Evolutionary conservation across 2,329 filamentous ascomycete species (phyloP).

Genomic region (Zymoseptoria passerinii): DNA sequence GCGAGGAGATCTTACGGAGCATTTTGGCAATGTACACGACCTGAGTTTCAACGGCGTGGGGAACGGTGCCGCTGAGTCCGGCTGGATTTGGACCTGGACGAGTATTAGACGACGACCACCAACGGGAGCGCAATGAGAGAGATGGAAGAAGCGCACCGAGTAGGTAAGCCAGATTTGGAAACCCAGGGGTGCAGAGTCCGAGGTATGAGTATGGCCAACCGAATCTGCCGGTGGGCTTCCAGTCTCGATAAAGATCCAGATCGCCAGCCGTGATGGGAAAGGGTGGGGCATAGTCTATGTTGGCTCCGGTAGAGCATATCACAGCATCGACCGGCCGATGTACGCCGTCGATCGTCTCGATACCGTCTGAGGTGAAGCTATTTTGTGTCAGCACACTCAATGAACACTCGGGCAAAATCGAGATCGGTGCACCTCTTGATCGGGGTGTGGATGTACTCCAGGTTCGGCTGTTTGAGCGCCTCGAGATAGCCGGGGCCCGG

Average conservation of each 20-base stretch:
- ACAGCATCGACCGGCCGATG: conserved; percentile 34
- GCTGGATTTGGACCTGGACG: conserved; percentile 15
- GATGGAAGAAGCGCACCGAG: conserved; percentile 9
- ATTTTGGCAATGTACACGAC: conserved; percentile 58
- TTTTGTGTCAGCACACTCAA: not conserved
- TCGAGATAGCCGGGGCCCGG: conserved; percentile 47
- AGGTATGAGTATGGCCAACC: conserved; percentile 24
- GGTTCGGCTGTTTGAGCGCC: conserved; percentile 40
- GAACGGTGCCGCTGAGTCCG: conserved; percentile 14
- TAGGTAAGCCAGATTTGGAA: conserved; percentile 21
- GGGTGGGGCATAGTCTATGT: conserved; percentile 28
- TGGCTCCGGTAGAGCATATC: conserved; percentile 38
- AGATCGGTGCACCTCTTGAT: conserved; percentile 24
- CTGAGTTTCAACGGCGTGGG: conserved; percentile 56
- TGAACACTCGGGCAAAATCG: not conserved
- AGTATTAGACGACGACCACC: not conserved
- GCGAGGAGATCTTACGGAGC: conserved; percentile 56
- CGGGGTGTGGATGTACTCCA: conserved; percentile 36
- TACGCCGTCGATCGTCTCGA: conserved; percentile 34
- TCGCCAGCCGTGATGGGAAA: conserved; percentile 24
- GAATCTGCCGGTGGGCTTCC: conserved; percentile 28
- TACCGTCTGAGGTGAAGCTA: conserved; percentile 32
- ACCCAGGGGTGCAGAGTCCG: conserved; percentile 18
- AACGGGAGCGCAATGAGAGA: not conserved
- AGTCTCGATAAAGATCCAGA: conserved; percentile 24